These are phyloP conservation scores for Hymenoscyphus scutula DNA, from an alignment of 2,329 filamentous ascomycete genomes.

Conservation along the genomic window DNA sequence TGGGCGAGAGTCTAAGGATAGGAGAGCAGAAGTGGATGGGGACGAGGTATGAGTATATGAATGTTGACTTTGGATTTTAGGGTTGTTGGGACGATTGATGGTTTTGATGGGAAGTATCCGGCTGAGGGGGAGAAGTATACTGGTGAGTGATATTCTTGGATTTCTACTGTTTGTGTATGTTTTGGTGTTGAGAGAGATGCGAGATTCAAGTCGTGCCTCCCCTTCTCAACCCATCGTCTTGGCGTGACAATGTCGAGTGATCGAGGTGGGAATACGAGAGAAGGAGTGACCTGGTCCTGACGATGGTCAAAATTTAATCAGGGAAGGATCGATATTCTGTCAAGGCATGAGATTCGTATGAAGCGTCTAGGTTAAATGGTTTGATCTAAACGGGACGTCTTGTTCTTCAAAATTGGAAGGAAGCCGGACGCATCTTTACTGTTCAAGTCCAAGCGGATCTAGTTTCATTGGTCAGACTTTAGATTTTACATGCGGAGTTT, in stretches of 20 bases:
- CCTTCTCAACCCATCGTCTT: too few species aligned
- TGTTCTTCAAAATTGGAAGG: neutral
- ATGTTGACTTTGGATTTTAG: constrained; percentile 1
- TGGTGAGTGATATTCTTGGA: constrained; percentile 6
- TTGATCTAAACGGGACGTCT: too few species aligned
- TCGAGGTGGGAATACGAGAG: too few species aligned
- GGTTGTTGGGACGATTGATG: neutral
- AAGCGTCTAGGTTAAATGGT: too few species aligned
- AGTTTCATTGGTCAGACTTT: neutral
- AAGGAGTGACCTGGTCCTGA: too few species aligned
- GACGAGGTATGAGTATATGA: neutral
- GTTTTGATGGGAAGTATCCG: neutral
- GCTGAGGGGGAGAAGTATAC: constrained; percentile 9
- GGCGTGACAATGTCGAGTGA: too few species aligned
- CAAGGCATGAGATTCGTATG: too few species aligned
- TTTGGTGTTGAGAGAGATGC: neutral
- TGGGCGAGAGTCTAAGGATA: neutral
- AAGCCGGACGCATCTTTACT: neutral
- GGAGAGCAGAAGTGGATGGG: neutral
- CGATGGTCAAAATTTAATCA: too few species aligned
- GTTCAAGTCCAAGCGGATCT: neutral
- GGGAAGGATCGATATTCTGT: too few species aligned
- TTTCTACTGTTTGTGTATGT: neutral
- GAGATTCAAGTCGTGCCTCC: neutral
- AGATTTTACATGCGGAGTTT: neutral